Percentiles rank a stretch among this genome's conserved stretches.
phyloP scores from a whole-genome alignment of 1,139 yeast species.

The Debaryomyces subglobosus region DNA sequence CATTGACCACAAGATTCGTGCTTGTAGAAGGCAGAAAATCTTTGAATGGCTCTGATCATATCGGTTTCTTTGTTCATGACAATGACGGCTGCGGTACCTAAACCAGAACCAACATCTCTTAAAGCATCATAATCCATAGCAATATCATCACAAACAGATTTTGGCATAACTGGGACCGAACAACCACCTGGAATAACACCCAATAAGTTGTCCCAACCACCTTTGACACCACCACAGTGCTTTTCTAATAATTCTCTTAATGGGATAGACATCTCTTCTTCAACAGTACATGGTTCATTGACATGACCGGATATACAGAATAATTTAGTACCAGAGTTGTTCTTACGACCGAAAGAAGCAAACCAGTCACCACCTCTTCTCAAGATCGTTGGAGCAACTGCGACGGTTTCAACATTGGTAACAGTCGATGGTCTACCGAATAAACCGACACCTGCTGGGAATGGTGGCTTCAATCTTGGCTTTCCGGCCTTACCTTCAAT shows the following conservation, averaged over 20 bases:
- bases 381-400: slow-evolving; percentile 85
- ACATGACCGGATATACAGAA: slow-evolving; percentile 89
- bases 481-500: slow-evolving; percentile 91
- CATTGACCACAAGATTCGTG: slow-evolving; percentile 95
- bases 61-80: slow-evolving; percentile 88
- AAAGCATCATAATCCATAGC: slow-evolving; percentile 87
- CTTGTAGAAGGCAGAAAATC: slow-evolving; percentile 79
- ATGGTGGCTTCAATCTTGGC: slow-evolving; percentile 91
- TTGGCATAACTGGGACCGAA: slow-evolving; percentile 80
- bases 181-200: slow-evolving; percentile 91
- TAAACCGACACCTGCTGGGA: slow-evolving; percentile 91
- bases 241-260: slow-evolving; percentile 77
- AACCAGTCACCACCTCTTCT: slow-evolving; percentile 92
- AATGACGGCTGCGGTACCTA: slow-evolving; percentile 91
- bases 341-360: slow-evolving; percentile 77
- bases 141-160: slow-evolving; percentile 64
- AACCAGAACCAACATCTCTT: slow-evolving; percentile 81
- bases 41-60: slow-evolving; percentile 80
- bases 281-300: slow-evolving; percentile 89
- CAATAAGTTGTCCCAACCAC: slow-evolving; percentile 88
- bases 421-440: slow-evolving; percentile 91
- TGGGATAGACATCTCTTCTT: slow-evolving; percentile 91
- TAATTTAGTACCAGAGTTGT: slow-evolving; percentile 79
- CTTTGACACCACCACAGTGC: slow-evolving; percentile 88
- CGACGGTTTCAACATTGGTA: slow-evolving; percentile 85